phyloP scores from a whole-genome alignment of 1,139 yeast species.

The Pichia sp. region DNA sequence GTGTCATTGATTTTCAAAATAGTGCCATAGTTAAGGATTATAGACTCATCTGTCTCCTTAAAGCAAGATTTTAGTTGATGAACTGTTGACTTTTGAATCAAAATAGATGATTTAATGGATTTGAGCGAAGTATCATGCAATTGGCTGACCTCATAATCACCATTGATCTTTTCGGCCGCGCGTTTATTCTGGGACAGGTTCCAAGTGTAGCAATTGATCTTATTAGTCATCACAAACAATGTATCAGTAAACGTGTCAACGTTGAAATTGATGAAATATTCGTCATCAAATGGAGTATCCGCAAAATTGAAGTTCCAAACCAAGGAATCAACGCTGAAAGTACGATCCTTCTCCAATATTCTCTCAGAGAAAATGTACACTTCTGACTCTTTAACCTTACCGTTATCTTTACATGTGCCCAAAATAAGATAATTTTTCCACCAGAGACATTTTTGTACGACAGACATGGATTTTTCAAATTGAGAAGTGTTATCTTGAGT shows the following conservation, averaged over 20 bases:
- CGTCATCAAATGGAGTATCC: conserved; percentile 23
- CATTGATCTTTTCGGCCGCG: conserved; percentile 3
- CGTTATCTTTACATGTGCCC: conserved; percentile 17
- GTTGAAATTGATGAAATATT: conserved; percentile 23
- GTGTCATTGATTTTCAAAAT: conserved; percentile 20
- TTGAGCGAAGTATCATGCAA: conserved; percentile 6
- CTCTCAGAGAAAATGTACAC: conserved; percentile 22
- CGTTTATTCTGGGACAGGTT: conserved; percentile 10
- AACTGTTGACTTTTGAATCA: conserved; percentile 20
- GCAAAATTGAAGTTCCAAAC: conserved; percentile 28
- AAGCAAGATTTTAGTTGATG: conserved; percentile 24
- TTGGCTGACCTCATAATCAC: conserved; percentile 21
- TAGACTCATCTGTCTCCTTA: conserved; percentile 15
- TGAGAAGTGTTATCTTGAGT: conserved; percentile 19
- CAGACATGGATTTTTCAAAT: conserved; percentile 22
- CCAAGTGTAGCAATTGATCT: conserved; percentile 28
- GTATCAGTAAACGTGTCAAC: conserved; percentile 23
- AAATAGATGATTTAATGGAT: conserved; percentile 10
- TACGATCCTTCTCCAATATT: conserved; percentile 15
- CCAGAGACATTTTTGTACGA: conserved; percentile 25
- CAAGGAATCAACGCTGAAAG: conserved; percentile 21
- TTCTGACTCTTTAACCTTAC: conserved; percentile 18
- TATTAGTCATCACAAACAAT: conserved; percentile 26
- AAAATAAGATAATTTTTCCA: conserved; percentile 26
- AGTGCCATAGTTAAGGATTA: conserved; percentile 20